phyloP scores from a whole-genome alignment of 2,329 filamentous ascomycete species.

The Didymella pinodella region DNA sequence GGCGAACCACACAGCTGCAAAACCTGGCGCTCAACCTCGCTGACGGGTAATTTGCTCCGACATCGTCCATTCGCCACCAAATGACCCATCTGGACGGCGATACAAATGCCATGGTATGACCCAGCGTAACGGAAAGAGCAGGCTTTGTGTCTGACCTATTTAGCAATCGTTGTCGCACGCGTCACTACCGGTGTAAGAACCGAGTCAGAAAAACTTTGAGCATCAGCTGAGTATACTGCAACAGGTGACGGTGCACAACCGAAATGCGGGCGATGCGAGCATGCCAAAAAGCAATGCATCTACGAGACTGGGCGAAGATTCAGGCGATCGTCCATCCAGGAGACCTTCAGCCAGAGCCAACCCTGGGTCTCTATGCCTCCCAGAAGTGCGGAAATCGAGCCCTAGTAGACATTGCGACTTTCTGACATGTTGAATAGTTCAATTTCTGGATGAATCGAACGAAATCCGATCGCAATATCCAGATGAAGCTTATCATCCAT shows the following conservation, averaged over 20 bases:
- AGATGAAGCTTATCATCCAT: constrained; percentile 30
- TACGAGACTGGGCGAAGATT: constrained; percentile 49
- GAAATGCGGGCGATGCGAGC: constrained; percentile 44
- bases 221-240: constrained; percentile 24
- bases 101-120: constrained; percentile 48
- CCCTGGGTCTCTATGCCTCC: constrained; percentile 49
- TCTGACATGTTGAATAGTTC: constrained; percentile 38
- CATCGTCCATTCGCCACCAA: constrained; percentile 17
- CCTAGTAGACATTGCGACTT: background rate
- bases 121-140: background rate
- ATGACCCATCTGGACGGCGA: constrained; percentile 12
- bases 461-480: constrained; percentile 45
- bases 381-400: constrained; percentile 30
- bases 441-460: constrained; percentile 49
- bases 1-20: constrained; percentile 23
- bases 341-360: constrained; percentile 42
- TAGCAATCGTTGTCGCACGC: constrained; percentile 50
- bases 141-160: constrained; percentile 24
- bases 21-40: constrained; percentile 14
- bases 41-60: constrained; percentile 36
- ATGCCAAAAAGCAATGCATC: constrained; percentile 44
- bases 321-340: constrained; percentile 47
- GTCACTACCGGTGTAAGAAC: constrained; percentile 49
- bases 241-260: constrained; percentile 49
- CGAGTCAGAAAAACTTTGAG: background rate